Percentiles rank a stretch among this genome's conserved stretches.
Conservation (phyloP, 1,139 yeast genomes). For the Ashbya aceris region DNA sequence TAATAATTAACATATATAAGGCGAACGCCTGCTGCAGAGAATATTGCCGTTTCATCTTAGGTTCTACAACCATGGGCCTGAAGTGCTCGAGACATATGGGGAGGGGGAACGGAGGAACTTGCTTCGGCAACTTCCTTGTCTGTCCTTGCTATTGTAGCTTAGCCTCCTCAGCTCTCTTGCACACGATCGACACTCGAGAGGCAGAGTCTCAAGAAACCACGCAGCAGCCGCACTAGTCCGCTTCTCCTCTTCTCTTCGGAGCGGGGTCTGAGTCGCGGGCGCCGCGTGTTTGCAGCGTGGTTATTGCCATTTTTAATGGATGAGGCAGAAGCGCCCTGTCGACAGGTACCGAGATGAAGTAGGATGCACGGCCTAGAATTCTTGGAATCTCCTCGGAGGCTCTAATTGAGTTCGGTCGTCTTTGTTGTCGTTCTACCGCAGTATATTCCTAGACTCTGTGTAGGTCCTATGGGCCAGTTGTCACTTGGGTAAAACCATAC, state of each 20-base stretch:
- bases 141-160: conserved; percentile 29
- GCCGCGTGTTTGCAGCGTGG: conserved; percentile 9
- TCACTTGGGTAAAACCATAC: conserved; percentile 92
- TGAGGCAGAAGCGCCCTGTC: conserved; percentile 80
- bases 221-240: conserved; percentile 6
- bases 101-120: conserved; percentile 21
- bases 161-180: conserved; percentile 30
- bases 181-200: conserved; percentile 66
- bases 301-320: conserved; percentile 30
- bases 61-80: conserved; percentile 37
- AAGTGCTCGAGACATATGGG: conserved; percentile 31
- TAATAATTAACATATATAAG: neutral
- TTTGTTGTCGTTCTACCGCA: conserved; percentile 37
- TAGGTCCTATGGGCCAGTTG: conserved; percentile 61
- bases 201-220: conserved; percentile 33
- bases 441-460: conserved; percentile 93
- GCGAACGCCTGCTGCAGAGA: no score
- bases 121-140: conserved; percentile 17
- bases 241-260: conserved; percentile 39
- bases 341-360: conserved; percentile 65
- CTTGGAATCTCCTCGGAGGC: conserved; percentile 30
- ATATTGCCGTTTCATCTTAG: neutral
- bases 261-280: conserved; percentile 44
- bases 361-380: conserved; percentile 52
- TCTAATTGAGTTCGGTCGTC: conserved; percentile 47